Conservation (phyloP, 176 grass and related monocot species). For the Phyllostachys edulis region DNA sequence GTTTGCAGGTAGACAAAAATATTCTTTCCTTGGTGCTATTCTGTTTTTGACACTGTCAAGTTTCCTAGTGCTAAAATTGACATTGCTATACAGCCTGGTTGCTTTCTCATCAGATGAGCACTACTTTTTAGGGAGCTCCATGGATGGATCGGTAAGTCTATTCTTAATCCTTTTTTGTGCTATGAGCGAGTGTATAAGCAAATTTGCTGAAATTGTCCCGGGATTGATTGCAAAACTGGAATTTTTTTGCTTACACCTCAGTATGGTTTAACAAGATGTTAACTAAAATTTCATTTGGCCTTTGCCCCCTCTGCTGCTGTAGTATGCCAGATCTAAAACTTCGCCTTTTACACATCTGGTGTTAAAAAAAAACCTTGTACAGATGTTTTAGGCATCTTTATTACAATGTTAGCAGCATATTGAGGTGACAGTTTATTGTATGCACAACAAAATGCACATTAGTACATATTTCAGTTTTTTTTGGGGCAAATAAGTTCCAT, state of each 20-base stretch:
- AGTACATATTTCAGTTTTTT: not conserved
- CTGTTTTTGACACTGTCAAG: not conserved
- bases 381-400: constrained; percentile 14
- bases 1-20: constrained; percentile 58
- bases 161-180: not conserved
- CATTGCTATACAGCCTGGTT: constrained; percentile 54
- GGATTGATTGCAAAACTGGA: not conserved
- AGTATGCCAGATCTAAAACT: too few species aligned
- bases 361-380: not conserved
- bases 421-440: not conserved
- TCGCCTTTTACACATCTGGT: not conserved
- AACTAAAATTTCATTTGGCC: constrained; percentile 20
- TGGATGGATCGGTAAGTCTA: constrained; percentile 75
- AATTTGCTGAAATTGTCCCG: not conserved
- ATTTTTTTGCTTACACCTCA: not conserved
- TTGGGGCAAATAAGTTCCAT: not conserved
- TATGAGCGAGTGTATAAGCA: constrained; percentile 1
- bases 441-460: not conserved
- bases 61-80: constrained; percentile 8
- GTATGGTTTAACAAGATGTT: constrained; percentile 12
- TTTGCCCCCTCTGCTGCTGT: not conserved
- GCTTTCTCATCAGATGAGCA: constrained; percentile 64
- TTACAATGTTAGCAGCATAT: not conserved
- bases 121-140: constrained; percentile 72
- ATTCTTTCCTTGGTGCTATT: not conserved